Conservation (phyloP, 441 rosid genomes). For the Bruguiera hainesii region DNA sequence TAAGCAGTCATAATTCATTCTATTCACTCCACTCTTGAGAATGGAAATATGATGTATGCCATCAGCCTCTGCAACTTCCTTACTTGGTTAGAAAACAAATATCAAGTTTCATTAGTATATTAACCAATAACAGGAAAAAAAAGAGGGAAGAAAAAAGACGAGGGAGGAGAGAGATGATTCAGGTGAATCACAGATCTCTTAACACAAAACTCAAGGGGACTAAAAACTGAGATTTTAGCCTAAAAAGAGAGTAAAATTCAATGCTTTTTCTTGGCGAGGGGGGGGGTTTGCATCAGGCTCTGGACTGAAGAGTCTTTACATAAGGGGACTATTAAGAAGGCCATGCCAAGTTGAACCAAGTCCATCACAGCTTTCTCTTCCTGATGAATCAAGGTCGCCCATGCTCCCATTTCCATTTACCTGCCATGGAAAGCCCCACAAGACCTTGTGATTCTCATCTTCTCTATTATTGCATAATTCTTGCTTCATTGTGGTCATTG, state of each 20-base stretch:
- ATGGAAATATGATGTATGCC: constrained; percentile 17
- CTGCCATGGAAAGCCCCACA: constrained; percentile 85
- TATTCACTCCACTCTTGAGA: constrained; percentile 19
- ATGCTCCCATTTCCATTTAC: constrained; percentile 41
- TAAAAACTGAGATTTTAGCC: constrained; percentile 25
- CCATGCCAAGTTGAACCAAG: constrained; percentile 74
- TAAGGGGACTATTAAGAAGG: constrained; percentile 64
- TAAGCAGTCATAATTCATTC: constrained; percentile 9
- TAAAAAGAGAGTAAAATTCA: constrained; percentile 19
- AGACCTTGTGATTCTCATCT: constrained; percentile 30
- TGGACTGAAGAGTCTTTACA: constrained; percentile 35
- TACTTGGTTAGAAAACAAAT: constrained; percentile 29
- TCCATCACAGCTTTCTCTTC: constrained; percentile 68
- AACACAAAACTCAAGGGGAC: constrained; percentile 20
- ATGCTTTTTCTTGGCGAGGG: background rate
- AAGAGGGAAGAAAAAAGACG: background rate
- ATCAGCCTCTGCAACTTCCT: constrained; percentile 19
- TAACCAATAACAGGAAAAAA: constrained; percentile 18
- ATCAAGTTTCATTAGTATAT: constrained; percentile 20
- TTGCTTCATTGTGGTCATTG: constrained; percentile 49
- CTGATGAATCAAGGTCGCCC: constrained; percentile 43
- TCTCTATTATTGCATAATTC: constrained; percentile 39
- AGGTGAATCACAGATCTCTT: constrained; percentile 19
- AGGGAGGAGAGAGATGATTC: constrained; percentile 19
- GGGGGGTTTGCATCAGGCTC: background rate